Base-by-base conservation (phyloP, 179 eudicot genomes). In the Actinidia arguta region DNA sequence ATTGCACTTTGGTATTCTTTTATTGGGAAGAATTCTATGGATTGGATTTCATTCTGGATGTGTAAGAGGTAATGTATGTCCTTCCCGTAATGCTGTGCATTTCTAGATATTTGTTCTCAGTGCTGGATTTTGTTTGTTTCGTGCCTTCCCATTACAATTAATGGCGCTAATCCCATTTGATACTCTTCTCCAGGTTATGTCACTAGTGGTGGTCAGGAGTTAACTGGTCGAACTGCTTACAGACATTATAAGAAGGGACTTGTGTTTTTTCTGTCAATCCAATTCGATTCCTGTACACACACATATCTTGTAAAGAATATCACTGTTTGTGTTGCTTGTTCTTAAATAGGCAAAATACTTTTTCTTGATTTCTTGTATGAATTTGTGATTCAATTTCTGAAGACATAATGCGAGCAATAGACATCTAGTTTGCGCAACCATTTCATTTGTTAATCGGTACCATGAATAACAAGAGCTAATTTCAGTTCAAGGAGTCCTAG, bases 161-260 rank as follows among this genome's bases (percentile, higher is more conserved):
- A 16, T 6, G 6, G 36, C 80, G 59, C 31, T 71, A 12, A 58
- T 50, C 18, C 25, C 2, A 18, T 36, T 59, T 75, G 13, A 46
- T 71, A 27, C 24, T 61, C 27, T 52, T 85, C 59, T 87, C 81
- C 91, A 93, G 96, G 94, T 90, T 93, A 91, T 88, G 91, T 97
- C 79, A 82, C 82, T 46, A 88, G 69, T 80, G 87, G 80, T 70
- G 99, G 99, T 75, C 79, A 92, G 82, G 97, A 95, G 89, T 82
- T 95, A 87, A 82, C 87, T 58, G 99, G 99, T 81, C 91, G 68
- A 88, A 83, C 71, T 81, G 99, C 98, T 73, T 97, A 95, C 86
- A 89, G 74, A 47, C 88, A 90, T 17, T 97, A 92, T 81, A 93
- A 75, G 83, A 93, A 91, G 98, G 98, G 95, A 95, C 27, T 72